Conservation (phyloP, 2,329 filamentous ascomycete species). For the Colletotrichum eleusines region DNA sequence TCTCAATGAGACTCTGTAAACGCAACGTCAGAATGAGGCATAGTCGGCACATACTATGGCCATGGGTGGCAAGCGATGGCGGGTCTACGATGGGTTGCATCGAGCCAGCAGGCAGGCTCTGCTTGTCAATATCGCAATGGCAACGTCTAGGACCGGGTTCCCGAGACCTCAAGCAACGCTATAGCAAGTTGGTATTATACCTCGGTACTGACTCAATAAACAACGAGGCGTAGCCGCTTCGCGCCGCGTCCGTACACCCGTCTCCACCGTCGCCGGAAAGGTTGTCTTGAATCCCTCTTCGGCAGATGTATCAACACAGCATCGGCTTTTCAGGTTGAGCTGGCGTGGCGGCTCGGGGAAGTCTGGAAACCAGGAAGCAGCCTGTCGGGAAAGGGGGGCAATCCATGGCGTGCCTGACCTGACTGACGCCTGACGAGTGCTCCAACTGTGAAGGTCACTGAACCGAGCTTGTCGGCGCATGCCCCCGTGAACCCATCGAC, state of each 20-base stretch:
- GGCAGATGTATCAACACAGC: not conserved
- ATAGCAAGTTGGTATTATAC: slow-evolving; percentile 10
- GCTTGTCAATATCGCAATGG: slow-evolving; percentile 18
- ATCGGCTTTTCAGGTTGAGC: not conserved
- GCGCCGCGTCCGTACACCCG: slow-evolving; percentile 27
- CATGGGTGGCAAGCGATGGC: not conserved
- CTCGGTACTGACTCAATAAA: slow-evolving; percentile 33
- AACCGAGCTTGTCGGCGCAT: not conserved
- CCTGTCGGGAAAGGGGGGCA: slow-evolving; percentile 8
- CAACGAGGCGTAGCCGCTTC: slow-evolving; percentile 31
- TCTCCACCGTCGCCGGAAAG: not conserved
- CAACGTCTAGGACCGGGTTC: slow-evolving; percentile 15
- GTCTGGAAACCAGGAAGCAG: slow-evolving; percentile 11
- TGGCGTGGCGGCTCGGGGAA: slow-evolving; percentile 5
- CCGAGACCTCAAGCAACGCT: slow-evolving; percentile 14
- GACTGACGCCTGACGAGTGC: slow-evolving; percentile 7
- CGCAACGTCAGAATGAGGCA: not conserved
- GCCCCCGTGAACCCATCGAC: not conserved
- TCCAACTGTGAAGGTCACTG: slow-evolving; percentile 18
- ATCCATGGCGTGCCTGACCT: slow-evolving; percentile 1
- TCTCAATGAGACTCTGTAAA: slow-evolving; percentile 22
- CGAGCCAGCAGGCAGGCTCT: slow-evolving; percentile 2
- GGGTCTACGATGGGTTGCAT: not conserved
- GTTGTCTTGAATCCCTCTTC: not conserved
- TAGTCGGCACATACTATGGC: slow-evolving; percentile 9